phyloP scores from a whole-genome alignment of 78 protist genomes.

The Dictyostelium firmibasis region DNA sequence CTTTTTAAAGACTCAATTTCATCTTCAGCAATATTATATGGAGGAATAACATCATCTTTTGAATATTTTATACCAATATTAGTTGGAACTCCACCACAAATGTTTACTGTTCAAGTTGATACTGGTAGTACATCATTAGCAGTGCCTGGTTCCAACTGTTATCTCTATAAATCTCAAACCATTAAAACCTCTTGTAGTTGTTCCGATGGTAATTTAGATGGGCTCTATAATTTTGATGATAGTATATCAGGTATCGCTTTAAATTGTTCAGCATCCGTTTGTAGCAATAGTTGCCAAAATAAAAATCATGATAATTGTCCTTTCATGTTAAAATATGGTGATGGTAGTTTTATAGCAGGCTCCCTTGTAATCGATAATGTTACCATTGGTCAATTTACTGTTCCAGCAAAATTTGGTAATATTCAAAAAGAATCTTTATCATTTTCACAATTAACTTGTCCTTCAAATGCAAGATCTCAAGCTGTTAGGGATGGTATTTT shows the following conservation, averaged over 20 bases:
- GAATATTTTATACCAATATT: constrained; percentile 48
- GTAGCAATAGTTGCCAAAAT: background rate
- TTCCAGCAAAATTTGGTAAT: constrained; percentile 32
- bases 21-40: constrained; percentile 2
- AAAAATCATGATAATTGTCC: background rate
- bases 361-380: constrained; percentile 20
- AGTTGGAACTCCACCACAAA: constrained; percentile 67
- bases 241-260: background rate
- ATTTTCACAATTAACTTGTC: constrained; percentile 31
- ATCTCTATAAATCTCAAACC: background rate
- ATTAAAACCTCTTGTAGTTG: constrained; percentile 28
- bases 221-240: background rate
- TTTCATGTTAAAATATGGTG: constrained; percentile 15
- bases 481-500: constrained; percentile 48
- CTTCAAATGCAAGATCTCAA: background rate
- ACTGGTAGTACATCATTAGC: constrained; percentile 55
- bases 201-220: background rate
- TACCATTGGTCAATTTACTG: constrained; percentile 7
- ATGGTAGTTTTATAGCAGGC: constrained; percentile 27
- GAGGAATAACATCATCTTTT: constrained; percentile 26
- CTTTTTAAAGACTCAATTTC: background rate
- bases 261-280: background rate
- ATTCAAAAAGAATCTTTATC: constrained; percentile 29
- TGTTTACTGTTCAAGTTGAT: constrained; percentile 54
- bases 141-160: constrained; percentile 28